Evolutionary conservation across 352 stramenopile species (phyloP).

Genomic region (Phytophthora sansomeana): DNA sequence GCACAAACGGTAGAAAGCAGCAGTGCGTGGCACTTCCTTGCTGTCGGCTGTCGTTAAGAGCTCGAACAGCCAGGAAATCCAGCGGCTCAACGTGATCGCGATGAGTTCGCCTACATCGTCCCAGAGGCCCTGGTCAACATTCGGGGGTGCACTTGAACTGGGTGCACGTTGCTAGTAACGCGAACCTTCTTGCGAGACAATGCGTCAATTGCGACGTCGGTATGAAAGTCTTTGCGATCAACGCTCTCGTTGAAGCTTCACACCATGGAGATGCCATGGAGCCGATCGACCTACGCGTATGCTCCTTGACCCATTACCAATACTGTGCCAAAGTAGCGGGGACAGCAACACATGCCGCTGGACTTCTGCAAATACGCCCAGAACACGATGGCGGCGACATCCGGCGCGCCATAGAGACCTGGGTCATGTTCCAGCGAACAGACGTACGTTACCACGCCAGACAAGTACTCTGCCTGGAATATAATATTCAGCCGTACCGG

Average conservation of each 20-base stretch:
- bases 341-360: slow-evolving; percentile 9
- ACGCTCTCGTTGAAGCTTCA: slow-evolving; percentile 6
- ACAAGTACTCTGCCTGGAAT: slow-evolving; percentile 22
- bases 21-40: slow-evolving; percentile 1
- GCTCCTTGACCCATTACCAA: slow-evolving; percentile 28
- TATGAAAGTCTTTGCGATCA: neutral
- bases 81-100: neutral
- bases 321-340: slow-evolving; percentile 4
- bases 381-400: slow-evolving; percentile 20
- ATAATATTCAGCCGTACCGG: slow-evolving; percentile 18
- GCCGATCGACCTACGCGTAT: slow-evolving; percentile 10
- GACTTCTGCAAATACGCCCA: slow-evolving; percentile 17
- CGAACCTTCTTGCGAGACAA: slow-evolving; percentile 3
- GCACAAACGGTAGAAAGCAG: slow-evolving; percentile 1
- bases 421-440: slow-evolving; percentile 16
- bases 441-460: slow-evolving; percentile 34
- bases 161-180: neutral
- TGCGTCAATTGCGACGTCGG: slow-evolving; percentile 2
- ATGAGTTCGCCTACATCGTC: slow-evolving; percentile 8
- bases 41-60: neutral
- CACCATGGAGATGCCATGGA: neutral
- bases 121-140: neutral
- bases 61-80: neutral
- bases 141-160: neutral
- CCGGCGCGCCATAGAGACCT: slow-evolving; percentile 11